A percentile compares a stretch with the other conserved stretches of the same genome.
phyloP scores from a whole-genome alignment of 2,329 filamentous ascomycete species.

The Parastagonospora nodorum region DNA sequence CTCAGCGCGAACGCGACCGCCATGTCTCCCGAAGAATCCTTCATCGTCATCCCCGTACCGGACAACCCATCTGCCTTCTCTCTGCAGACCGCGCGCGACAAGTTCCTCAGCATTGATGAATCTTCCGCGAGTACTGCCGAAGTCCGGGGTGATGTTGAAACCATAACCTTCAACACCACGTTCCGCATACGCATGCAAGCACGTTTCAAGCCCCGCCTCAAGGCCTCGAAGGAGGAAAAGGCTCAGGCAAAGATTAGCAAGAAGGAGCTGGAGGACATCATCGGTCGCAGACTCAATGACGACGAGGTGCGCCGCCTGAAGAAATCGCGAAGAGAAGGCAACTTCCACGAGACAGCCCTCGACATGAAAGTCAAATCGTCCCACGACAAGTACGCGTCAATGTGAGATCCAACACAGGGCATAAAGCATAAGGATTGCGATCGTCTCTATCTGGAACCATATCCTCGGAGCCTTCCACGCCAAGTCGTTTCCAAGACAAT shows the following conservation, averaged over 20 bases:
- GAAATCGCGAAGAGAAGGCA: conserved; percentile 80
- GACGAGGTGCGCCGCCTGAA: conserved; percentile 86
- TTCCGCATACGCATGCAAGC: conserved; percentile 92
- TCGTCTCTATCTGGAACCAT: neutral
- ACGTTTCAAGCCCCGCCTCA: conserved; percentile 83
- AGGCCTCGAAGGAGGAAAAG: conserved; percentile 81
- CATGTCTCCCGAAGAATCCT: conserved; percentile 82
- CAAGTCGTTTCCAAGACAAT: conserved; percentile 12
- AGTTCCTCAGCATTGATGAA: conserved; percentile 66
- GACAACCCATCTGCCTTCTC: conserved; percentile 74
- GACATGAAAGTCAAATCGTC: conserved; percentile 90
- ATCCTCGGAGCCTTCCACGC: conserved; percentile 2
- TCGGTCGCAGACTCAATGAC: conserved; percentile 76
- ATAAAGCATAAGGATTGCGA: neutral
- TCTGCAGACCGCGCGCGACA: conserved; percentile 73
- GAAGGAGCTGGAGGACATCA: conserved; percentile 81
- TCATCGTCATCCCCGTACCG: conserved; percentile 65
- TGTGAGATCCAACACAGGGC: conserved; percentile 11
- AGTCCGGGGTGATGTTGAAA: conserved; percentile 75
- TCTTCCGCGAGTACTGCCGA: conserved; percentile 57
- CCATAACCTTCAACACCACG: conserved; percentile 70
- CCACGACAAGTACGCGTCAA: conserved; percentile 53
- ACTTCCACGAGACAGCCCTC: conserved; percentile 85
- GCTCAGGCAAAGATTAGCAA: conserved; percentile 83
- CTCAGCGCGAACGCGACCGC: conserved; percentile 79